These are phyloP conservation scores for Aspergillus fructus DNA, from an alignment of 2,329 filamentous ascomycete species.

Conservation along the genomic window DNA sequence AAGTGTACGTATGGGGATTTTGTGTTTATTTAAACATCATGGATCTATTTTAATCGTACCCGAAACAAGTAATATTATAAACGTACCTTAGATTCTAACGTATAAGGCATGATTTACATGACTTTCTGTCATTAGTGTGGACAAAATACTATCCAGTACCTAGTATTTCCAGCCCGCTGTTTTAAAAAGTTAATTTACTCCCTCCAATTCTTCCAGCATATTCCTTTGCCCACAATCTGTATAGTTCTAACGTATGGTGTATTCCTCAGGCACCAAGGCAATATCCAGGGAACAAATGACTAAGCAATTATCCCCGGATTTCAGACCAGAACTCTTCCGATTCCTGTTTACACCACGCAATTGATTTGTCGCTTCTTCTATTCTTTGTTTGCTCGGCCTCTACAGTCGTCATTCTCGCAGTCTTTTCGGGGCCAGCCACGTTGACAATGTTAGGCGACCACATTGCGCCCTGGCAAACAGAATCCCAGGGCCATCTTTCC, in stretches of 20 bases:
- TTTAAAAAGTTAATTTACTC: no score
- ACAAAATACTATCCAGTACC: no score
- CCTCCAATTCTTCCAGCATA: not conserved
- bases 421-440: constrained; percentile 1
- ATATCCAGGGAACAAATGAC: not conserved
- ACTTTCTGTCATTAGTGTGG: no score
- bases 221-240: not conserved
- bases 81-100: no score
- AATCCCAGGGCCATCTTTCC: constrained; percentile 35
- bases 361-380: not conserved
- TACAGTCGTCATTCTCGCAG: not conserved
- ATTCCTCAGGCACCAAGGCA: not conserved
- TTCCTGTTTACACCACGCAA: not conserved
- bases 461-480: constrained; percentile 36
- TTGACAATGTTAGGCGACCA: constrained; percentile 25
- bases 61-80: no score
- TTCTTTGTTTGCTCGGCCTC: not conserved
- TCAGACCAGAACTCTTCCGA: not conserved
- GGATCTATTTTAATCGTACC: no score
- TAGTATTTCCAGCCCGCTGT: no score
- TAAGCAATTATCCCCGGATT: constrained; percentile 4
- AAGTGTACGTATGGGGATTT: no score
- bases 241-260: not conserved
- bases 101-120: no score
- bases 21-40: no score